Conservation (phyloP, 2,329 filamentous ascomycete species). For the Zymoseptoria tritici region DNA sequence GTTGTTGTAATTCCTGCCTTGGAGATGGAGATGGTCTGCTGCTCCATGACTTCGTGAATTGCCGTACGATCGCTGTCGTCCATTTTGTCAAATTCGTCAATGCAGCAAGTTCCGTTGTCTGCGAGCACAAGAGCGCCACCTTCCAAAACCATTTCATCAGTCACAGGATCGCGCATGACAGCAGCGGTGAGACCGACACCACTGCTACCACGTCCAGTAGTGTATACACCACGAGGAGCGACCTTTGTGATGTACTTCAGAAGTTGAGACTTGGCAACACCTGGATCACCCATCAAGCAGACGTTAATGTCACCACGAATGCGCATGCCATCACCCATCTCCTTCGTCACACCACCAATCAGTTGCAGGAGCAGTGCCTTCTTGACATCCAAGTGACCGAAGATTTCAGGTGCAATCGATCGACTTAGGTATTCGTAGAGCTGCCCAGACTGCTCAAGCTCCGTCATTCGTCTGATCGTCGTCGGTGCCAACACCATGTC, state of each 20-base stretch:
- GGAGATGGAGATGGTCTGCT: slow-evolving; percentile 78
- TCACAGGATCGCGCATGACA: slow-evolving; percentile 77
- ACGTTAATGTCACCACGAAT: slow-evolving; percentile 99
- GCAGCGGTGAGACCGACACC: slow-evolving; percentile 76
- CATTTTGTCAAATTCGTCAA: slow-evolving; percentile 87
- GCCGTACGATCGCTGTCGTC: slow-evolving; percentile 75
- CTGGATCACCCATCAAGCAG: slow-evolving; percentile 97
- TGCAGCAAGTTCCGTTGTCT: slow-evolving; percentile 78
- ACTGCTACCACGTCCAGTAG: slow-evolving; percentile 71
- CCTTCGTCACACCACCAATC: slow-evolving; percentile 91
- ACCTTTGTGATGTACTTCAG: slow-evolving; percentile 99
- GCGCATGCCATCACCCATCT: slow-evolving; percentile 96
- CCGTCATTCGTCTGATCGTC: slow-evolving; percentile 75
- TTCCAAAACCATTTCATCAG: slow-evolving; percentile 77
- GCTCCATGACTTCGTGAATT: slow-evolving; percentile 84
- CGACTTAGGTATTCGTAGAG: slow-evolving; percentile 93
- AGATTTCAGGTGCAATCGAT: slow-evolving; percentile 96
- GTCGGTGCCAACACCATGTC: slow-evolving; percentile 77
- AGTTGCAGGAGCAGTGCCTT: slow-evolving; percentile 92
- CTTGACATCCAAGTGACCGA: slow-evolving; percentile 92
- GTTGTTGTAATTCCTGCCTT: slow-evolving; percentile 95
- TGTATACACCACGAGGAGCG: slow-evolving; percentile 83
- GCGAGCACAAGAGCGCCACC: slow-evolving; percentile 72
- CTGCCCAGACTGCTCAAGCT: slow-evolving; percentile 76
- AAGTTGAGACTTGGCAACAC: slow-evolving; percentile 97